A percentile compares a stretch with the other conserved stretches of the same genome.
These are phyloP conservation scores for Sextonia rubra DNA, from an alignment of 164 flowering plant genomes.

Conservation along the genomic window DNA sequence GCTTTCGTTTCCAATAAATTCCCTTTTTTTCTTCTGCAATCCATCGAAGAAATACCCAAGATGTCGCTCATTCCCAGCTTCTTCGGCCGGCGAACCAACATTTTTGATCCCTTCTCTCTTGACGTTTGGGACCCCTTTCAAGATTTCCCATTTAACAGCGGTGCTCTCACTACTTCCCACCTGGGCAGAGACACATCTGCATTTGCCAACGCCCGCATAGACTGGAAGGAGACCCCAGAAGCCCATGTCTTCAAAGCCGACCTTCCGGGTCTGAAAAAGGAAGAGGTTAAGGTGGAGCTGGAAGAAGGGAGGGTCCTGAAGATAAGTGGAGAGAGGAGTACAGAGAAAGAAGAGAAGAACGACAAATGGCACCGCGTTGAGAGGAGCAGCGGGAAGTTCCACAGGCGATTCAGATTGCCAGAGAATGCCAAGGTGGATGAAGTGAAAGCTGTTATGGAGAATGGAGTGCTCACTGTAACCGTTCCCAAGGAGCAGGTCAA, in stretches of 20 bases:
- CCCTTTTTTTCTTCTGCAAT: no score
- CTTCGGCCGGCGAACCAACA: constrained; percentile 6
- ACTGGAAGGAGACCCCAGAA: constrained; percentile 41
- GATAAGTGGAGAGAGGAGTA: constrained; percentile 33
- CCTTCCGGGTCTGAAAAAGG: constrained; percentile 37
- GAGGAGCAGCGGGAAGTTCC: constrained; percentile 32
- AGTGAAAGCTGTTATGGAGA: constrained; percentile 30
- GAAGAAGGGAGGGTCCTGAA: constrained; percentile 36
- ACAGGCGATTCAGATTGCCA: constrained; percentile 33
- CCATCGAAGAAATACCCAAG: not conserved
- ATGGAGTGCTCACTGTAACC: constrained; percentile 34
- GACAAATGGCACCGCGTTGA: constrained; percentile 31
- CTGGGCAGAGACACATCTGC: constrained; percentile 15
- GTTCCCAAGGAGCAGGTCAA: constrained; percentile 31
- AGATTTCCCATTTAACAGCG: constrained; percentile 7
- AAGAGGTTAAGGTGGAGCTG: constrained; percentile 36
- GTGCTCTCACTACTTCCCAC: not conserved
- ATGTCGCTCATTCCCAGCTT: constrained; percentile 9
- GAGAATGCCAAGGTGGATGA: constrained; percentile 31
- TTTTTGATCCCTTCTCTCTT: constrained; percentile 17
- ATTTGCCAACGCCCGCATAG: constrained; percentile 20
- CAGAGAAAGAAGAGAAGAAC: constrained; percentile 33
- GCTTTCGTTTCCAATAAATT: no score
- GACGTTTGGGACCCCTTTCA: constrained; percentile 14
- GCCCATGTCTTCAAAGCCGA: constrained; percentile 40